A percentile compares a stretch with the other conserved stretches of the same genome.
Evolutionary conservation across 371 early-diverging fungal genomes (phyloP).

Genomic region (Encephalitozoon cuniculi): DNA sequence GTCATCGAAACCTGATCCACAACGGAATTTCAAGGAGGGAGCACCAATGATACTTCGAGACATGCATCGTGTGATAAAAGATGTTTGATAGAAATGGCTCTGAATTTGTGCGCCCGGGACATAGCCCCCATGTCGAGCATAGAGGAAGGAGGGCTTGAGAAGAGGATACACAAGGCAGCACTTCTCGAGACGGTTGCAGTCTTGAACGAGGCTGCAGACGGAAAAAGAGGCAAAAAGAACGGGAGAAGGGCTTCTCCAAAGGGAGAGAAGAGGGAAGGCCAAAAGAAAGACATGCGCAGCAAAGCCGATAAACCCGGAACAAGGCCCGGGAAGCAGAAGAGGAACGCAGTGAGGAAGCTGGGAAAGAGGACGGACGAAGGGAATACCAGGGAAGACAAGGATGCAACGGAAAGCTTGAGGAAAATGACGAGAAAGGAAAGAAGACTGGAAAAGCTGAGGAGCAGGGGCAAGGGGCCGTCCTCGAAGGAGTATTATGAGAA

Average conservation of each 20-base stretch:
- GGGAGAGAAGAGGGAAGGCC: not conserved
- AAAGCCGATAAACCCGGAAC: not conserved
- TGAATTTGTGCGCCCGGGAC: not conserved
- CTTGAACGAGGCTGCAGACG: not conserved
- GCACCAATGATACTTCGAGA: not conserved
- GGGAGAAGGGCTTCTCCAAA: not conserved
- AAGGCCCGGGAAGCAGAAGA: not conserved
- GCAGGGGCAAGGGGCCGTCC: not conserved
- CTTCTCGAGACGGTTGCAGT: not conserved
- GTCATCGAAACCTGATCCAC: not conserved
- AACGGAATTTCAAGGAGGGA: not conserved
- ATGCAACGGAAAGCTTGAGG: not conserved
- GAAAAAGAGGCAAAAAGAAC: not conserved
- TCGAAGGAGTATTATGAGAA: slow-evolving; percentile 5
- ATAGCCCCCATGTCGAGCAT: not conserved
- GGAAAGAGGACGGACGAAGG: not conserved
- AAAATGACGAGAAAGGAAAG: not conserved
- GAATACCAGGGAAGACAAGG: not conserved
- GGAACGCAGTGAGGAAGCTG: not conserved
- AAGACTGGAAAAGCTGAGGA: not conserved
- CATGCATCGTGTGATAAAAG: not conserved
- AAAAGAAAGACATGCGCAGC: not conserved
- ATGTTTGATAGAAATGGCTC: not conserved
- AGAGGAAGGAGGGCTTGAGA: not conserved
- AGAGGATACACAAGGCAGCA: slow-evolving; percentile 1